phyloP scores from a whole-genome alignment of 1,284 basidiomycete species.

The Athelia psychrophila region DNA sequence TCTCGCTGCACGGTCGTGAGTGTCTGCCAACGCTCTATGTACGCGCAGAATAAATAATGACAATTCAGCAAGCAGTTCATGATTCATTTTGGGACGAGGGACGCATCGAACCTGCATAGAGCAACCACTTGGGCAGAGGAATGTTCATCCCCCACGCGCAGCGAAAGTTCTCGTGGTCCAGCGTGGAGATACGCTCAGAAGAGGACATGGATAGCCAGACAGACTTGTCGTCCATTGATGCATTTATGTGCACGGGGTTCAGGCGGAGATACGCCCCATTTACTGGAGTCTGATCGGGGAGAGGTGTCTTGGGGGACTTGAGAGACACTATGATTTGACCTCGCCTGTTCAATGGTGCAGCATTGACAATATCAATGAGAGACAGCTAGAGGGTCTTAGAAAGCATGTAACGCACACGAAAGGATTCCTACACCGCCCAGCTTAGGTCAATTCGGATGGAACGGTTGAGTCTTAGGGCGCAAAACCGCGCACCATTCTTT shows the following conservation, averaged over 20 bases:
- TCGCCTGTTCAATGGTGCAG: constrained; percentile 36
- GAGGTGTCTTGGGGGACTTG: constrained; percentile 28
- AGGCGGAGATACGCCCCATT: constrained; percentile 47
- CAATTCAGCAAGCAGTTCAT: too few species aligned
- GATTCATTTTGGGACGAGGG: too few species aligned
- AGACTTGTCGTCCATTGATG: constrained; percentile 41
- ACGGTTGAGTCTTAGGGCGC: not conserved
- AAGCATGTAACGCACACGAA: constrained; percentile 63
- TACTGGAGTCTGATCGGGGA: constrained; percentile 46
- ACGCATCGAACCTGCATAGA: constrained; percentile 34
- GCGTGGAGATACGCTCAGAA: constrained; percentile 37
- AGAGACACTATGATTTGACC: constrained; percentile 45
- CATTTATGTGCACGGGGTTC: constrained; percentile 54
- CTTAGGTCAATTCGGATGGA: not conserved
- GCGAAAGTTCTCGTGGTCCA: constrained; percentile 51
- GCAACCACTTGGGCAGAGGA: constrained; percentile 42
- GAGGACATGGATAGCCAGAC: constrained; percentile 32
- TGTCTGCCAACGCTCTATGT: too few species aligned
- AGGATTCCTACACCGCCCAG: constrained; percentile 49
- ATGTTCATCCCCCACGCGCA: constrained; percentile 52
- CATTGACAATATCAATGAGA: constrained; percentile 5
- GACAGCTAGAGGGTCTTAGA: too few species aligned
- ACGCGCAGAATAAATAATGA: too few species aligned
- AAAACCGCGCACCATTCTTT: constrained; percentile 24
- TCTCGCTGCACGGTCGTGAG: too few species aligned